phyloP scores from a whole-genome alignment of 805 yeast genomes.

The Kodamaea leandrae region DNA sequence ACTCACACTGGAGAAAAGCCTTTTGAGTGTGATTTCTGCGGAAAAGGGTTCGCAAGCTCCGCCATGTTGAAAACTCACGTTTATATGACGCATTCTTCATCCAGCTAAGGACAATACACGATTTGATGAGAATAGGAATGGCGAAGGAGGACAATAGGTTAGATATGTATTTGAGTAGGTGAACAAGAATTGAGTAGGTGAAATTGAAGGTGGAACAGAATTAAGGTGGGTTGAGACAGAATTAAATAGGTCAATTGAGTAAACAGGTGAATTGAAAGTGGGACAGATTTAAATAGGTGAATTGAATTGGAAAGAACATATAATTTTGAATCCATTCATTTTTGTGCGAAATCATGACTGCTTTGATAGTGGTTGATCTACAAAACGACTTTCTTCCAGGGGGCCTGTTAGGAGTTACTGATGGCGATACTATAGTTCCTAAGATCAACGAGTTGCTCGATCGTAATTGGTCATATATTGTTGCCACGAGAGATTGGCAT shows the following conservation, averaged over 20 bases:
- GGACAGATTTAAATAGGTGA: too few species aligned
- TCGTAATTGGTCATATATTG: slow-evolving; percentile 54
- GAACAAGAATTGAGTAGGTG: too few species aligned
- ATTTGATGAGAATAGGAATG: background rate
- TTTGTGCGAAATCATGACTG: too few species aligned
- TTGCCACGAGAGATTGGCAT: slow-evolving; percentile 89
- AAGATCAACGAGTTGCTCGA: slow-evolving; percentile 44
- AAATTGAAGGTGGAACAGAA: too few species aligned
- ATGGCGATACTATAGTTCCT: slow-evolving; percentile 59
- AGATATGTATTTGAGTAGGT: background rate
- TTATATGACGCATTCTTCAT: slow-evolving; percentile 7
- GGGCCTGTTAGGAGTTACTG: slow-evolving; percentile 72
- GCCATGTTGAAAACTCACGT: slow-evolving; percentile 8
- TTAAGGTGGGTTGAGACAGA: too few species aligned
- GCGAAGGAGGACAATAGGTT: background rate
- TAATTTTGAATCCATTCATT: slow-evolving; percentile 4
- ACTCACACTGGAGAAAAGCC: slow-evolving; percentile 80
- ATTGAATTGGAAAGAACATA: too few species aligned
- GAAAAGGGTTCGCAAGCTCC: slow-evolving; percentile 60
- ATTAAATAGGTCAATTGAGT: too few species aligned
- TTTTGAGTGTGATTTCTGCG: slow-evolving; percentile 67
- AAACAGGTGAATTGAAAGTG: too few species aligned
- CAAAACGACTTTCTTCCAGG: slow-evolving; percentile 81
- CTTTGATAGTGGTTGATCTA: slow-evolving; percentile 73
- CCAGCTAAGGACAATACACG: slow-evolving; percentile 2